A percentile compares a stretch with the other conserved stretches of the same genome.
Conservation (phyloP, 768 basidiomycete genomes). For the Chalciporus chontae region DNA sequence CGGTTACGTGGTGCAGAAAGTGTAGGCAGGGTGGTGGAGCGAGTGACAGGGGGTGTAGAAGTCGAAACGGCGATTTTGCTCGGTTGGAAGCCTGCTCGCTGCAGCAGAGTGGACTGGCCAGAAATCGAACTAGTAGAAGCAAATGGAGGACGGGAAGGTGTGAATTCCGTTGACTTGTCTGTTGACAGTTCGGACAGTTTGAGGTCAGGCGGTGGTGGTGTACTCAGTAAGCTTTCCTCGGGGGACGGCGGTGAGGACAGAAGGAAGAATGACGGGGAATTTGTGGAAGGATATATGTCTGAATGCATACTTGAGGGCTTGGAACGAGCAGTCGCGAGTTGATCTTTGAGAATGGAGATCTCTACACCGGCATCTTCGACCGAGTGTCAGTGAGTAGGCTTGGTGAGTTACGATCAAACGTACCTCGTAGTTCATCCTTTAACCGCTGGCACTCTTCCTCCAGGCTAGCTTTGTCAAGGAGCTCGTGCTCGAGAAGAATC, state of each 20-base stretch:
- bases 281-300: conserved; percentile 25
- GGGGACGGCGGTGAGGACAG: conserved; percentile 26
- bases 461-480: conserved; percentile 83
- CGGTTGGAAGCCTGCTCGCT: conserved; percentile 48
- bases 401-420: conserved; percentile 32
- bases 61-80: conserved; percentile 38
- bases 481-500: conserved; percentile 93
- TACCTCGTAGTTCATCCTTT: conserved; percentile 92
- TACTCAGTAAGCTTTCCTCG: conserved; percentile 58
- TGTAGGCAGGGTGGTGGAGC: conserved; percentile 57
- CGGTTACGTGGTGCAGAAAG: conserved; percentile 48
- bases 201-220: conserved; percentile 57
- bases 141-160: conserved; percentile 33
- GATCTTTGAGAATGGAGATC: conserved; percentile 77
- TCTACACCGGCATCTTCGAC: conserved; percentile 78
- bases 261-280: conserved; percentile 34
- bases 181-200: conserved; percentile 54
- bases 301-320: conserved; percentile 27
- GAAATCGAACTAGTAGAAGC: conserved; percentile 31
- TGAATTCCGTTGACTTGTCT: conserved; percentile 36
- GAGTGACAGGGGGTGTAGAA: conserved; percentile 48
- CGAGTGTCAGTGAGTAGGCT: conserved; percentile 13
- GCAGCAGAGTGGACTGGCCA: conserved; percentile 47
- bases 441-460: conserved; percentile 90
- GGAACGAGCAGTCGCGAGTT: conserved; percentile 44